Evolutionary conservation across 2,329 filamentous ascomycete genomes (phyloP).

Genomic region (Cladosporium sp.): DNA sequence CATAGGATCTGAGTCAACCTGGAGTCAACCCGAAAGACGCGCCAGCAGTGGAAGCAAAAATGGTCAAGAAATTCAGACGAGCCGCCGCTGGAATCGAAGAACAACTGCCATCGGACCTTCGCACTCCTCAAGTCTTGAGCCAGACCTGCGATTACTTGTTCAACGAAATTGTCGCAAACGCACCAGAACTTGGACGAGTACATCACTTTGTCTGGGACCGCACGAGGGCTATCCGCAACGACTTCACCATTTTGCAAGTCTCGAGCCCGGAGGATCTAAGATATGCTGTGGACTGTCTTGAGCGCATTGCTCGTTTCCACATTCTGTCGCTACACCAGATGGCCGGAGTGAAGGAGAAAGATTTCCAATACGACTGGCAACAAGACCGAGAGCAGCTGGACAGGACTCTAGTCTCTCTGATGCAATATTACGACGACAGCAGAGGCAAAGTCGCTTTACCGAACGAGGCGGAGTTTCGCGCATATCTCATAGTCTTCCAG

Average conservation of each 20-base stretch:
- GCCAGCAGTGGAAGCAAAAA: conserved; percentile 52
- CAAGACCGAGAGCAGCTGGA: conserved; percentile 66
- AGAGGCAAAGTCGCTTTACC: conserved; percentile 50
- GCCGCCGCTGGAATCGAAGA: conserved; percentile 64
- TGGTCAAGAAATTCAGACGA: conserved; percentile 65
- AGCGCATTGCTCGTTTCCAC: conserved; percentile 64
- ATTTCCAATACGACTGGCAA: conserved; percentile 54
- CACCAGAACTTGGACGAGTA: conserved; percentile 51
- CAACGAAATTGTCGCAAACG: conserved; percentile 51
- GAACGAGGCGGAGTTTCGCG: conserved; percentile 64
- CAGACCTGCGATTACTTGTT: conserved; percentile 48
- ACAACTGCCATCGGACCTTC: conserved; percentile 63
- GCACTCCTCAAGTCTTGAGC: conserved; percentile 53
- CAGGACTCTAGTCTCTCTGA: conserved; percentile 61
- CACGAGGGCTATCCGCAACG: conserved; percentile 64
- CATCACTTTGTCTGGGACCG: conserved; percentile 68
- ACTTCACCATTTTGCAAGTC: conserved; percentile 64
- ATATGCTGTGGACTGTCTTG: conserved; percentile 60
- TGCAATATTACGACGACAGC: conserved; percentile 62
- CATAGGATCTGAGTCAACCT: conserved; percentile 33
- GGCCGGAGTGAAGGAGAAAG: conserved; percentile 50
- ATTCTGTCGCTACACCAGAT: conserved; percentile 63
- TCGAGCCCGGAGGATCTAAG: conserved; percentile 57
- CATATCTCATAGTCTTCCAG: conserved; percentile 61
- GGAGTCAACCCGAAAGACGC: conserved; percentile 32